phyloP scores from a whole-genome alignment of 208 protist genomes.

The Strigomonas galati region DNA sequence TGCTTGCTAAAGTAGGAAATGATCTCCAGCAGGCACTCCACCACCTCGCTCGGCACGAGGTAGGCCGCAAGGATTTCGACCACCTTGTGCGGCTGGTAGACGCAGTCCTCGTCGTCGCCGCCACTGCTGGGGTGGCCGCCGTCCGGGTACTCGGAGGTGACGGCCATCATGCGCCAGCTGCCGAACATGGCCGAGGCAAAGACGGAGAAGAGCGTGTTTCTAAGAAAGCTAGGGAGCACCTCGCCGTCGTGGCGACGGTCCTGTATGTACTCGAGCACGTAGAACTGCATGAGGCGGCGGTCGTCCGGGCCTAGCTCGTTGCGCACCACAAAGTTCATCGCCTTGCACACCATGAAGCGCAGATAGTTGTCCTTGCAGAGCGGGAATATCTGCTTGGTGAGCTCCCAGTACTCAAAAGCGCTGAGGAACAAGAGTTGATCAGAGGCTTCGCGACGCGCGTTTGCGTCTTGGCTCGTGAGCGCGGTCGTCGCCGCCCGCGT shows the following conservation, averaged over 20 bases:
- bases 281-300: constrained; percentile 53
- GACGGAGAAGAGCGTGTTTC: constrained; percentile 66
- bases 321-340: constrained; percentile 78
- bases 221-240: constrained; percentile 52
- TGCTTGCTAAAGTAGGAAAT: constrained; percentile 64
- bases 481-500: constrained; percentile 17
- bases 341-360: constrained; percentile 81
- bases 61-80: constrained; percentile 41
- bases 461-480: constrained; percentile 58
- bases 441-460: constrained; percentile 45
- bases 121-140: background rate
- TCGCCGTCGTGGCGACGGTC: constrained; percentile 30
- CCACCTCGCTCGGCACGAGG: constrained; percentile 44
- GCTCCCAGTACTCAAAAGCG: constrained; percentile 79
- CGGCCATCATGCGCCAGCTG: constrained; percentile 70
- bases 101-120: constrained; percentile 16
- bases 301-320: constrained; percentile 86
- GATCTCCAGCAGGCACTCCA: constrained; percentile 79
- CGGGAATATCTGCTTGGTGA: constrained; percentile 52
- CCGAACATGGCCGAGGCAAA: constrained; percentile 67
- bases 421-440: constrained; percentile 74
- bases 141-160: constrained; percentile 19
- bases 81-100: constrained; percentile 14
- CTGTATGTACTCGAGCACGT: constrained; percentile 54
- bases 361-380: constrained; percentile 57